Percentiles rank a stretch among this genome's conserved stretches.
phyloP scores from a whole-genome alignment of 768 basidiomycete species.

The Russula foetens region DNA sequence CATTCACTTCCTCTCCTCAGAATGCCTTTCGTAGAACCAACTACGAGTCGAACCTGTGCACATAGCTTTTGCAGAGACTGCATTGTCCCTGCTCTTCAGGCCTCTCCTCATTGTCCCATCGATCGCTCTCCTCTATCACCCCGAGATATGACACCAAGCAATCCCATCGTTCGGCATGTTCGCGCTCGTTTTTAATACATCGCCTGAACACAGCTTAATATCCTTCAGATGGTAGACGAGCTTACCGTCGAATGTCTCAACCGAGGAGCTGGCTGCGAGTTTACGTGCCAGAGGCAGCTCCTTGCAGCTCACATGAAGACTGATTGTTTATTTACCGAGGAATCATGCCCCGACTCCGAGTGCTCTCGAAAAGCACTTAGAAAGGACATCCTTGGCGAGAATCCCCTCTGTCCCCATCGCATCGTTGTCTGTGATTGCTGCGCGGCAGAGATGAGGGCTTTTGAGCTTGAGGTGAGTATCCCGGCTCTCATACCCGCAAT shows the following conservation, averaged over 20 bases:
- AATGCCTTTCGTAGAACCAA: conserved; percentile 68
- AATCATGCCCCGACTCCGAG: conserved; percentile 39
- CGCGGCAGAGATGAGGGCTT: conserved; percentile 32
- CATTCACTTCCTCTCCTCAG: conserved; percentile 26
- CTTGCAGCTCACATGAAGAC: conserved; percentile 55
- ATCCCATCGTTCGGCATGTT: conserved; percentile 69
- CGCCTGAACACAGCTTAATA: background rate
- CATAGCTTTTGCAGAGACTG: conserved; percentile 88
- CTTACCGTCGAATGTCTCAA: conserved; percentile 66
- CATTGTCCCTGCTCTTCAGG: conserved; percentile 57
- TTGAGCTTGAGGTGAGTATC: conserved; percentile 29
- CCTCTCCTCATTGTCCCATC: conserved; percentile 72
- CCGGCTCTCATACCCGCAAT: conserved; percentile 1
- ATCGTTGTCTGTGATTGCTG: conserved; percentile 27
- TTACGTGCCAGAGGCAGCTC: conserved; percentile 60
- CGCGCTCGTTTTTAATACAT: conserved; percentile 24
- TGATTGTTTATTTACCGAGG: conserved; percentile 48
- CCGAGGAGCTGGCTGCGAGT: conserved; percentile 46
- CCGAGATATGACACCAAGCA: conserved; percentile 58
- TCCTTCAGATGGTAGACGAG: conserved; percentile 69
- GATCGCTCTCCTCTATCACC: conserved; percentile 60
- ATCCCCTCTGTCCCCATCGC: conserved; percentile 30
- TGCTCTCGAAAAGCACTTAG: conserved; percentile 39
- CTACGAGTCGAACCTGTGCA: conserved; percentile 62
- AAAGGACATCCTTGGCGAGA: conserved; percentile 31